A percentile compares a stretch with the other conserved stretches of the same genome.
Evolutionary conservation across 345 rosid genomes (phyloP).

Genomic region (Aurinia saxatilis): DNA sequence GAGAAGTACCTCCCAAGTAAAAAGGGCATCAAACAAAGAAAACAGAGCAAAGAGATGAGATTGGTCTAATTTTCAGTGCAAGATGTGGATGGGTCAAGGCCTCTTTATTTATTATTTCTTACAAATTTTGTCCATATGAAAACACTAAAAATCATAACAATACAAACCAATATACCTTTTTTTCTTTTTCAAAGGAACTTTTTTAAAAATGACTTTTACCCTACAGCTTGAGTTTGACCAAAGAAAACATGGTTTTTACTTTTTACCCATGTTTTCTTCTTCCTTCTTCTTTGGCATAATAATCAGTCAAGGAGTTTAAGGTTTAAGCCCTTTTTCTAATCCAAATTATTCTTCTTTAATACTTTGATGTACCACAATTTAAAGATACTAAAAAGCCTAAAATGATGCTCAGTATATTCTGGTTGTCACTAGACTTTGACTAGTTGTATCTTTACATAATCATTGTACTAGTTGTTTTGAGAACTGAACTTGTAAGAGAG

Average conservation of each 20-base stretch:
- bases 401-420: conserved; percentile 3
- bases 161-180: not conserved
- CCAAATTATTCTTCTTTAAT: not conserved
- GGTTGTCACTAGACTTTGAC: conserved; percentile 22
- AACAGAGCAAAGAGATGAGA: conserved; percentile 14
- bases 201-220: conserved; percentile 10
- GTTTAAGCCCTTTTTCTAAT: conserved; percentile 12
- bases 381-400: not conserved
- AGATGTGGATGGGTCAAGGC: conserved; percentile 63
- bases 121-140: not conserved
- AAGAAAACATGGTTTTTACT: not conserved
- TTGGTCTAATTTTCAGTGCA: conserved; percentile 66
- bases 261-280: not conserved
- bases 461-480: conserved; percentile 19
- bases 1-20: conserved; percentile 11
- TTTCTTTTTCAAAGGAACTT: too few species aligned
- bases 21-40: conserved; percentile 10
- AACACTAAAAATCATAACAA: conserved; percentile 17
- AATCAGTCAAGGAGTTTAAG: conserved; percentile 4
- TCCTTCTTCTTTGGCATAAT: not conserved
- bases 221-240: conserved; percentile 23
- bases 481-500: conserved; percentile 15
- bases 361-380: not conserved
- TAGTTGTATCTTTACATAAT: conserved; percentile 12
- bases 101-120: conserved; percentile 18